Evolutionary conservation across 2,329 filamentous ascomycete species (phyloP), one percentile per base, ranked within the genome.

Genomic region (Apiospora rasikravindrae): DNA sequence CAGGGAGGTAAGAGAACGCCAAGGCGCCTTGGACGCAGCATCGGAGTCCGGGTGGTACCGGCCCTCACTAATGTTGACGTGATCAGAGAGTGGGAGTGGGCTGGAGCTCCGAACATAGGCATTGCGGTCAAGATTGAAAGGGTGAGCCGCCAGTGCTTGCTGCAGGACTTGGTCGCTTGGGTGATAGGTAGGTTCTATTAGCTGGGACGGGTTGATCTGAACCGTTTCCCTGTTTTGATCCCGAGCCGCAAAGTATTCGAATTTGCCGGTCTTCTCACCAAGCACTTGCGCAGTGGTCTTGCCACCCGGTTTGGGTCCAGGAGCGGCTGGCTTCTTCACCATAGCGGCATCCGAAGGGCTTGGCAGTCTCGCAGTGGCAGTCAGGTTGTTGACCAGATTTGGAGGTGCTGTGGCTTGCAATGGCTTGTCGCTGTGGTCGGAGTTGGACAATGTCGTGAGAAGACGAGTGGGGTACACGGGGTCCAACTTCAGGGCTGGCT

Each of bases 211-310:
- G 10, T 10, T 19, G 19, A 33, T 3, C 40, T 64, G 57, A n/a
- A 64, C 73, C 24, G 71, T 49, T 29, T 70, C 70, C 14, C 78
- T 82, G 70, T 84, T 85, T 29, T 78, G 75, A 67, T 83, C 84
- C 37, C 84, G 78, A 7, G 84, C 83, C 4, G 76, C 76, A 69
- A 85, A 85, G 69, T 77, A 85, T 29, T 84, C 83, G 11, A 72
- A 72, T 69, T 84, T 85, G 1, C 82, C 83, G 3, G 79, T 81
- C 69, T 77, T 81, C 33, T 78, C 75, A 0, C 83, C 83, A 61
- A 84, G 76, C 8, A 75, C 69, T 51, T 81, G 78, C 22, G 79
- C 80, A 77, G 79, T 76, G 33, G 57, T 70, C 44, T 77, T 75
- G 37, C 69, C 75, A 44, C 74, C 69, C 26, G 4, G 69, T 77